phyloP scores from a whole-genome alignment of 192 early-diverging fungal species.

The Gamsiella multidivaricata region DNA sequence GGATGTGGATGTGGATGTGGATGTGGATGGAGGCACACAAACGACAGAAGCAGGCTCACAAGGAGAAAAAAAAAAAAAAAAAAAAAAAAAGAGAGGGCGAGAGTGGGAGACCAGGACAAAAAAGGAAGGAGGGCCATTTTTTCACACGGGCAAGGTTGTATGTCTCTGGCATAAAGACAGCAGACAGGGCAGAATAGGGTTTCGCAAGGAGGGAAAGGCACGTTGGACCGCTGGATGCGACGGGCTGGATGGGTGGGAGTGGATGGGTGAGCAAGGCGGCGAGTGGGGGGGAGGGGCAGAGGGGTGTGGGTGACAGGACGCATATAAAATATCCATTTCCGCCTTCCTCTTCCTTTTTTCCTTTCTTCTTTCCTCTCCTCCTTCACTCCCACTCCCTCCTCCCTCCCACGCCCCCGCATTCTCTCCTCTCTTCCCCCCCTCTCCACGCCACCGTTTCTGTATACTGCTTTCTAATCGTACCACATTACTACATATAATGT shows the following conservation, averaged over 20 bases:
- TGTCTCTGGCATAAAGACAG: too few relatives aligned
- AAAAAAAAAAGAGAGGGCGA: neutral
- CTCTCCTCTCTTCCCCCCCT: slow-evolving; percentile 6
- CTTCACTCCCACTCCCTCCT: slow-evolving; percentile 7
- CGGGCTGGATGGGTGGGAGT: too few relatives aligned
- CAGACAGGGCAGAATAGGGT: too few relatives aligned
- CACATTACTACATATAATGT: slow-evolving; percentile 27
- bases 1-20: too few relatives aligned
- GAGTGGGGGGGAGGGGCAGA: too few relatives aligned
- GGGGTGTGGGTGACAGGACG: too few relatives aligned
- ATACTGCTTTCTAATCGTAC: neutral
- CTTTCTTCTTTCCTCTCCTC: neutral
- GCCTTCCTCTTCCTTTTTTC: neutral
- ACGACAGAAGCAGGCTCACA: too few relatives aligned
- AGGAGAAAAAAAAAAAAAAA: neutral
- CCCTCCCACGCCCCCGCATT: neutral
- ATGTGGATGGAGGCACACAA: too few relatives aligned
- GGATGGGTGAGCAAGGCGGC: too few relatives aligned
- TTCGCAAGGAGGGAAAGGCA: too few relatives aligned
- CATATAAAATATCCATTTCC: neutral
- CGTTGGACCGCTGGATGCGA: too few relatives aligned
- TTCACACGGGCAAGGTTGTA: slow-evolving; percentile 3
- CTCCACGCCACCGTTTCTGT: neutral
- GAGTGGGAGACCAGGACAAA: neutral
- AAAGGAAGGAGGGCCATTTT: slow-evolving; percentile 9